phyloP scores from a whole-genome alignment of 305 asterid genomes.

The Nicotiana rustica region DNA sequence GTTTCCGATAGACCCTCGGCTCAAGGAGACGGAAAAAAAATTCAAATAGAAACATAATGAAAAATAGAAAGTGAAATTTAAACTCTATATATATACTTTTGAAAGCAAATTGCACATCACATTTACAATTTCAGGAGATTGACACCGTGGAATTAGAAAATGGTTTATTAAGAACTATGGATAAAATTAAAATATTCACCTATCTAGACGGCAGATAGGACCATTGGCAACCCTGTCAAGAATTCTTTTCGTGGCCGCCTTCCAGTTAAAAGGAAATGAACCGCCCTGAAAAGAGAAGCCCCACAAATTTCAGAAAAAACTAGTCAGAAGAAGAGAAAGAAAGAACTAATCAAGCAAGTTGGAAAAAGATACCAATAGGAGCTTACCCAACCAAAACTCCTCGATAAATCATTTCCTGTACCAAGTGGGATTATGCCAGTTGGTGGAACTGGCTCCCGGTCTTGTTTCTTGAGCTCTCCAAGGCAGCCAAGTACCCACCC shows the following conservation, averaged over 20 bases:
- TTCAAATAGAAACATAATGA: neutral
- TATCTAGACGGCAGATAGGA: constrained; percentile 72
- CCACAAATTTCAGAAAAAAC: constrained; percentile 42
- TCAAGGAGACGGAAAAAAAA: too few species aligned
- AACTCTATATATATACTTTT: neutral
- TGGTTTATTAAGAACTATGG: constrained; percentile 29
- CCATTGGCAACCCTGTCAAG: constrained; percentile 72
- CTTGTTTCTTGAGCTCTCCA: constrained; percentile 75
- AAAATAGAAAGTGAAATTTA: neutral
- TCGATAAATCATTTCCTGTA: constrained; percentile 94
- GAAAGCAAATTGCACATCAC: neutral
- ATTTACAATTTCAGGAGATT: neutral
- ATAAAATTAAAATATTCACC: constrained; percentile 54
- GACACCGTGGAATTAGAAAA: constrained; percentile 32
- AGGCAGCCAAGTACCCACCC: constrained; percentile 98
- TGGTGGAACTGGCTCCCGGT: constrained; percentile 84
- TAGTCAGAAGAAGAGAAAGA: constrained; percentile 27
- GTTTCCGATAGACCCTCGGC: too few species aligned
- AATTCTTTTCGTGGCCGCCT: constrained; percentile 78
- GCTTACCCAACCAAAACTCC: constrained; percentile 99
- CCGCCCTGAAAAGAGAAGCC: constrained; percentile 74
- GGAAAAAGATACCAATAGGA: constrained; percentile 39
- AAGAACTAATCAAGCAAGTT: constrained; percentile 28
- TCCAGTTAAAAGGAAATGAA: constrained; percentile 96
- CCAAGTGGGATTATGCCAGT: constrained; percentile 94